phyloP scores from a whole-genome alignment of 495 filamentous ascomycete species.

The Eremomyces bilateralis region DNA sequence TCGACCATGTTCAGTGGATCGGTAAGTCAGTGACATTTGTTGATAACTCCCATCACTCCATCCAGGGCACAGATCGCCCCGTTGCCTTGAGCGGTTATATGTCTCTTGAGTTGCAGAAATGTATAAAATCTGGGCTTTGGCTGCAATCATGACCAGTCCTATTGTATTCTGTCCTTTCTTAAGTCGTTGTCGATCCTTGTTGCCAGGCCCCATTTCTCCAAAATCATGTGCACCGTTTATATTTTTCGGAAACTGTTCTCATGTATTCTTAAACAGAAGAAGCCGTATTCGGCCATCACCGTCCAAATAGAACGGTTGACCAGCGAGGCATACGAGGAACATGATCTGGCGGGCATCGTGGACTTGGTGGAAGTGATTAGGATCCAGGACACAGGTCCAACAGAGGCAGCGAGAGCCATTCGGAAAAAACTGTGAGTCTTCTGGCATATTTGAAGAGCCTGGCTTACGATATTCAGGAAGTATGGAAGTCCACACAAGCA shows the following conservation, averaged over 20 bases:
- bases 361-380: slow-evolving; percentile 87
- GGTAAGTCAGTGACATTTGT: no score
- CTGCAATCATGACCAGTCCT: background rate
- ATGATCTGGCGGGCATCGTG: slow-evolving; percentile 78
- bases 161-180: background rate
- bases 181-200: background rate
- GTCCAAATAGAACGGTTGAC: slow-evolving; percentile 87
- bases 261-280: slow-evolving; percentile 35
- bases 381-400: slow-evolving; percentile 70
- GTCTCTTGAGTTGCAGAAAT: background rate
- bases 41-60: no score
- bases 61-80: no score
- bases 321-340: slow-evolving; percentile 68
- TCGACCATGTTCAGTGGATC: no score
- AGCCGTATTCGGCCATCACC: slow-evolving; percentile 84
- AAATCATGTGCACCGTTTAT: background rate
- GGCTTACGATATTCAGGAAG: no score
- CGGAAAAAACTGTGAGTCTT: slow-evolving; percentile 74
- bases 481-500: slow-evolving; percentile 88
- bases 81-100: no score
- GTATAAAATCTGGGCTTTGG: background rate
- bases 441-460: no score
- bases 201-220: background rate
- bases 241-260: background rate
- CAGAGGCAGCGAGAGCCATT: slow-evolving; percentile 77